phyloP scores from a whole-genome alignment of 1,284 basidiomycete genomes.

The Cryptococcus maquisensis region DNA sequence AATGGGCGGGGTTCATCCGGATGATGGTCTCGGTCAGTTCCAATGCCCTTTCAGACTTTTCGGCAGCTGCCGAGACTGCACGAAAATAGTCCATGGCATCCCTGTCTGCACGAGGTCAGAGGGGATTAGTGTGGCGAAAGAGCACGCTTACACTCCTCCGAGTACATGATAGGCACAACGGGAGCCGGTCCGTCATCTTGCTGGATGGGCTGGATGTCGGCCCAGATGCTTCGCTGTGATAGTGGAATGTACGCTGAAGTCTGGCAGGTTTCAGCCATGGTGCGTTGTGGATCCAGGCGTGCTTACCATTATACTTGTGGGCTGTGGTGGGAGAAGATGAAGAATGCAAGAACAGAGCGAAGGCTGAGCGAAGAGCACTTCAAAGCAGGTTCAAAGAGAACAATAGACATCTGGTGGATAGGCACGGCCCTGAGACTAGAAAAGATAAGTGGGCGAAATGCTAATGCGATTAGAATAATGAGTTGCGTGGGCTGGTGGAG shows the following conservation, averaged over 20 bases:
- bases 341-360: background rate
- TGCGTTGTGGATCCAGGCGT: background rate
- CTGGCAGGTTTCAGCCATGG: background rate
- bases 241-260: slow-evolving; percentile 52
- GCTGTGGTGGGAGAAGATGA: background rate
- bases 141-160: slow-evolving; percentile 68
- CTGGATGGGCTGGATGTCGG: slow-evolving; percentile 69
- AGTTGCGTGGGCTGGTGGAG: too few relatives aligned
- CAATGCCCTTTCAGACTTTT: slow-evolving; percentile 73
- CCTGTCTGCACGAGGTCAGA: slow-evolving; percentile 59
- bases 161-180: slow-evolving; percentile 84
- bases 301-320: background rate
- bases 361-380: background rate
- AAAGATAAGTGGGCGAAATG: background rate
- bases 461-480: background rate
- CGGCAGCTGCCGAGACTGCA: slow-evolving; percentile 67
- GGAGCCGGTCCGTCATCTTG: slow-evolving; percentile 73
- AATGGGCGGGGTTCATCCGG: slow-evolving; percentile 83
- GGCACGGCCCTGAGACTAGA: background rate
- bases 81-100: slow-evolving; percentile 90
- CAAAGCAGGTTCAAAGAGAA: too few relatives aligned
- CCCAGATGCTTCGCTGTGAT: slow-evolving; percentile 66
- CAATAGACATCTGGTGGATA: background rate
- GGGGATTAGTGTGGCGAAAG: background rate
- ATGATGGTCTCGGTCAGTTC: slow-evolving; percentile 81